Percentiles rank a stretch among this genome's conserved stretches.
phyloP scores from a whole-genome alignment of 2,329 filamentous ascomycete species.

The Ceratocystiopsis brevicomis region DNA sequence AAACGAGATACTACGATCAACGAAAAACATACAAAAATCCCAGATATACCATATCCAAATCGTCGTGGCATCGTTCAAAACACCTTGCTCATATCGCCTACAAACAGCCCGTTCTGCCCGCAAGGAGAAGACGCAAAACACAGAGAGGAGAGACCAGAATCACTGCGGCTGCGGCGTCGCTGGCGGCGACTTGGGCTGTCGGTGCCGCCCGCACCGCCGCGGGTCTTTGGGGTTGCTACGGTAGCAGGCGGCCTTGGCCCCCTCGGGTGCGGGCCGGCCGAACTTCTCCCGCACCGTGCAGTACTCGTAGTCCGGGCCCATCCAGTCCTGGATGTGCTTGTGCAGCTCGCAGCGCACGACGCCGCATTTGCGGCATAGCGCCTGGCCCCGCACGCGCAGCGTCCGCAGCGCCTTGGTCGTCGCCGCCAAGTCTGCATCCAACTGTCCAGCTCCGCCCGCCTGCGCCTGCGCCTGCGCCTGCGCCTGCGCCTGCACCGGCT shows the following conservation, averaged over 20 bases:
- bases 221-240: constrained; percentile 41
- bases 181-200: constrained; percentile 15
- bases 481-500: too few species aligned
- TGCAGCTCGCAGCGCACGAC: constrained; percentile 43
- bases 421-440: constrained; percentile 1
- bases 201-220: constrained; percentile 37
- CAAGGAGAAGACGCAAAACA: not conserved
- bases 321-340: constrained; percentile 41
- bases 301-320: constrained; percentile 38
- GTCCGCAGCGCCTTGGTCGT: constrained; percentile 20
- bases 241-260: constrained; percentile 33
- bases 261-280: constrained; percentile 27
- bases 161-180: constrained; percentile 2
- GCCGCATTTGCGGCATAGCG: constrained; percentile 43
- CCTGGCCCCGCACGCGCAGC: constrained; percentile 36
- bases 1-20: too few species aligned
- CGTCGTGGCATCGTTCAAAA: too few species aligned
- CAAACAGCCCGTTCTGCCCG: too few species aligned
- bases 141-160: not conserved
- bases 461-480: too few species aligned
- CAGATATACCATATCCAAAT: too few species aligned
- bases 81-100: too few species aligned
- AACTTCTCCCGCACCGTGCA: constrained; percentile 40
- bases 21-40: too few species aligned
- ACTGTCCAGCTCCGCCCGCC: not conserved